Conservation (phyloP, 257 asterid genomes). For the Solanum clarkiae region DNA sequence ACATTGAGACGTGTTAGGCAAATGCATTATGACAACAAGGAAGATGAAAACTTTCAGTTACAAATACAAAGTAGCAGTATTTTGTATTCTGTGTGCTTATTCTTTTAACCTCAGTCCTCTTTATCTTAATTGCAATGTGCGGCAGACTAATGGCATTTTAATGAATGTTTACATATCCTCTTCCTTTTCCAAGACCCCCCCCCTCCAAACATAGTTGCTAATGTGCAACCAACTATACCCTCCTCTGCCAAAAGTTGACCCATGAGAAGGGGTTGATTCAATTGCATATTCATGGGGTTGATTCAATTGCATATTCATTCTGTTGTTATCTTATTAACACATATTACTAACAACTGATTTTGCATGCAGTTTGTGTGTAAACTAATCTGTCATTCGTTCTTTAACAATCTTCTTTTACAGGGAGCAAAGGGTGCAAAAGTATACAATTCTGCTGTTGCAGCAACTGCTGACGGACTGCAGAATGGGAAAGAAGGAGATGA, state of each 20-base stretch:
- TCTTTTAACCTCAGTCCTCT: background rate
- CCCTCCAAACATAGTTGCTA: background rate
- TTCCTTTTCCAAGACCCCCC: background rate
- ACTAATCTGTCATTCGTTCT: background rate
- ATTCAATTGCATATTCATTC: background rate
- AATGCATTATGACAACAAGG: background rate
- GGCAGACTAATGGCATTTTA: background rate
- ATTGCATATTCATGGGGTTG: background rate
- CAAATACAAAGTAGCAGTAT: background rate
- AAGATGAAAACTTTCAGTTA: background rate
- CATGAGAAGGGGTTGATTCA: background rate
- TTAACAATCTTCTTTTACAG: constrained; percentile 21
- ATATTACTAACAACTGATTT: background rate
- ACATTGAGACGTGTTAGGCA: background rate
- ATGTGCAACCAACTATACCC: background rate
- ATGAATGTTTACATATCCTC: background rate
- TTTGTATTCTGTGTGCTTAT: background rate
- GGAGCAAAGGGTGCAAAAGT: constrained; percentile 80
- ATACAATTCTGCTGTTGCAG: constrained; percentile 70
- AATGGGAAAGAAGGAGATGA: constrained; percentile 80
- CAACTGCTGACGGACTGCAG: constrained; percentile 42
- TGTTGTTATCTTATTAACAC: background rate
- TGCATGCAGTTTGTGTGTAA: background rate
- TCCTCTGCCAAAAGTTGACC: background rate
- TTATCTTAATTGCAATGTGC: background rate